Conservation (phyloP, 768 basidiomycete species). For the Crassisporium funariophilum region DNA sequence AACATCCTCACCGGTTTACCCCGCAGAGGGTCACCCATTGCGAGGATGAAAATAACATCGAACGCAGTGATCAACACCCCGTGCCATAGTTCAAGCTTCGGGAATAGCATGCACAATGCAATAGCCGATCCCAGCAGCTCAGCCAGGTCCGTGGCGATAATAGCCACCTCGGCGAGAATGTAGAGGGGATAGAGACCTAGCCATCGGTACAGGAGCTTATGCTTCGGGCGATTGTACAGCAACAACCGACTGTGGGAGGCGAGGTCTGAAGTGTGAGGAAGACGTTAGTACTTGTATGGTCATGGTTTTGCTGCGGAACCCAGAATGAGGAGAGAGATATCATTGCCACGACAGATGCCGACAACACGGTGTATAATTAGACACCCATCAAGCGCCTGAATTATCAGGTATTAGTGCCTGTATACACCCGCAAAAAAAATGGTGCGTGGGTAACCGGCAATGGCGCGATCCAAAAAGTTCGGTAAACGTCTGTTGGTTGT, state of each 20-base stretch:
- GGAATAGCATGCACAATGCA: conserved; percentile 75
- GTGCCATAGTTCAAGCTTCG: conserved; percentile 66
- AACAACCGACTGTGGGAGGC: conserved; percentile 63
- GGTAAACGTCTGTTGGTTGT: too few species aligned
- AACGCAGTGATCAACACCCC: conserved; percentile 67
- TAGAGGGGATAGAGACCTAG: conserved; percentile 68
- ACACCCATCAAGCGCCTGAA: too few species aligned
- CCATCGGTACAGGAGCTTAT: conserved; percentile 60
- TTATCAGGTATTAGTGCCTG: too few species aligned
- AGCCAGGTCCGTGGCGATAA: conserved; percentile 78
- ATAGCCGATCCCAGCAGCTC: conserved; percentile 85
- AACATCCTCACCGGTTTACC: conserved; percentile 69
- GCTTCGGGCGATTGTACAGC: conserved; percentile 63
- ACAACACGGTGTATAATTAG: too few species aligned
- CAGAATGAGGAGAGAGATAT: neutral
- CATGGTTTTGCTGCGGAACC: neutral
- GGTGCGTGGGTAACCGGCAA: too few species aligned
- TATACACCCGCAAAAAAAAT: too few species aligned
- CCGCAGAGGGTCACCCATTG: conserved; percentile 68
- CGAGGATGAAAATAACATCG: conserved; percentile 73
- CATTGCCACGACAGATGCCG: neutral
- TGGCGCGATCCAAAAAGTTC: too few species aligned
- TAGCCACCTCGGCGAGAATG: conserved; percentile 64
- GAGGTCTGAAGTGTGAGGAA: conserved; percentile 36
- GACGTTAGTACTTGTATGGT: neutral